These are phyloP conservation scores for Cystobasidiaceae sp. DNA, from an alignment of 1,284 basidiomycete species.

Conservation along the genomic window DNA sequence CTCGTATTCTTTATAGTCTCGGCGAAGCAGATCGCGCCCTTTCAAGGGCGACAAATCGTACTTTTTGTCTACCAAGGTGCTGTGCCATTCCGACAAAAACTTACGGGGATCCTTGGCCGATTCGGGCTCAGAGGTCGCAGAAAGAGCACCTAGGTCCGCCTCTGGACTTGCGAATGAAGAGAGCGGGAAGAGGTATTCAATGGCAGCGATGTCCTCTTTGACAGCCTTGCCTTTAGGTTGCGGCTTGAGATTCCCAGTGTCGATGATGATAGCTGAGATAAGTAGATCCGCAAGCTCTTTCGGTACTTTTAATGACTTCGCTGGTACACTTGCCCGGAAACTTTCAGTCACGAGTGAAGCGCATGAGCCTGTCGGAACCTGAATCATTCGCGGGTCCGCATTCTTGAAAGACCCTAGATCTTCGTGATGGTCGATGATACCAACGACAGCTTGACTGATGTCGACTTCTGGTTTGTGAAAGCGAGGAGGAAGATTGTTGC, in stretches of 20 bases:
- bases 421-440: conserved; percentile 88
- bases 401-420: conserved; percentile 66
- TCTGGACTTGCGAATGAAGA: conserved; percentile 31
- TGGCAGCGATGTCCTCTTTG: conserved; percentile 58
- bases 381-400: conserved; percentile 64
- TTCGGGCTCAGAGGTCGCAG: conserved; percentile 50
- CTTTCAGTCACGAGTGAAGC: conserved; percentile 65
- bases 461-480: conserved; percentile 52
- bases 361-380: conserved; percentile 63
- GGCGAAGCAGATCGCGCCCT: conserved; percentile 68
- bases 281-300: conserved; percentile 69
- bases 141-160: background rate
- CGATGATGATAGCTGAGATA: conserved; percentile 70
- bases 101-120: background rate
- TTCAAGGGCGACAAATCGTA: conserved; percentile 62
- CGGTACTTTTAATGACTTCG: conserved; percentile 46
- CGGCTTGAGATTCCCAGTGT: conserved; percentile 69
- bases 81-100: conserved; percentile 25
- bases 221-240: conserved; percentile 60
- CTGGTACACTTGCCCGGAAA: conserved; percentile 49
- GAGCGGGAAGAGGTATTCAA: conserved; percentile 54
- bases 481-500: conserved; percentile 64
- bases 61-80: conserved; percentile 60
- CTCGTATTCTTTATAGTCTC: conserved; percentile 88
- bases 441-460: conserved; percentile 56